Evolutionary conservation across 179 eudicot genomes (phyloP).

Genomic region (Silene coronaria): DNA sequence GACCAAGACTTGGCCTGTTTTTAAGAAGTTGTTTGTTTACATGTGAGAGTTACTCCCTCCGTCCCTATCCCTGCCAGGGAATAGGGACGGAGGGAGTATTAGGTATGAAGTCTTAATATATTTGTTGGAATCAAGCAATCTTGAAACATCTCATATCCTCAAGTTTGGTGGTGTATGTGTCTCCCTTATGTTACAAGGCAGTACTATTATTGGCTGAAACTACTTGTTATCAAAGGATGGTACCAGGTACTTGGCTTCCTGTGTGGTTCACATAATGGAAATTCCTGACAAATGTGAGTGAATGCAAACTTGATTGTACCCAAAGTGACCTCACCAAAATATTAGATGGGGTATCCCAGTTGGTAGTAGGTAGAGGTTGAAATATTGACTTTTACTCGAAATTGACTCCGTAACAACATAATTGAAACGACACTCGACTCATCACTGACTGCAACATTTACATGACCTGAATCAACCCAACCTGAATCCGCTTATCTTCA

Average conservation of each 20-base stretch:
- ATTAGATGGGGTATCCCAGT: not conserved
- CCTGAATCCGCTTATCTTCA: too few relatives aligned
- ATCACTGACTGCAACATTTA: not conserved
- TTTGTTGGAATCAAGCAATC: not conserved
- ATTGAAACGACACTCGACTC: not conserved
- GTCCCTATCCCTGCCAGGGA: too few relatives aligned
- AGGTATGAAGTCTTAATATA: not conserved
- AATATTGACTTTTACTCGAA: not conserved
- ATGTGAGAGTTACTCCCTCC: too few relatives aligned
- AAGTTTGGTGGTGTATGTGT: conserved; percentile 12
- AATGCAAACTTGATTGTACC: not conserved
- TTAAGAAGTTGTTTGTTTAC: too few relatives aligned
- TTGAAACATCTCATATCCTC: not conserved
- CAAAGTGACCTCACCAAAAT: not conserved
- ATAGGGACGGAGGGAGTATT: too few relatives aligned
- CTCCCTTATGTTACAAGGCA: conserved; percentile 24
- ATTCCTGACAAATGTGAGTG: not conserved
- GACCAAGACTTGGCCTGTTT: too few relatives aligned
- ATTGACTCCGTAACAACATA: not conserved
- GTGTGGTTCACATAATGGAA: not conserved
- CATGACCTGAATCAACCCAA: not conserved
- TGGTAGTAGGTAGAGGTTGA: not conserved
- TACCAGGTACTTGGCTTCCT: conserved; percentile 29
- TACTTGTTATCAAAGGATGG: conserved; percentile 21
- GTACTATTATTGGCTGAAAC: conserved; percentile 18